A percentile compares a stretch with the other conserved stretches of the same genome.
These are phyloP conservation scores for Nicotiana sylvestris DNA, from an alignment of 257 asterid genomes.

Conservation along the genomic window DNA sequence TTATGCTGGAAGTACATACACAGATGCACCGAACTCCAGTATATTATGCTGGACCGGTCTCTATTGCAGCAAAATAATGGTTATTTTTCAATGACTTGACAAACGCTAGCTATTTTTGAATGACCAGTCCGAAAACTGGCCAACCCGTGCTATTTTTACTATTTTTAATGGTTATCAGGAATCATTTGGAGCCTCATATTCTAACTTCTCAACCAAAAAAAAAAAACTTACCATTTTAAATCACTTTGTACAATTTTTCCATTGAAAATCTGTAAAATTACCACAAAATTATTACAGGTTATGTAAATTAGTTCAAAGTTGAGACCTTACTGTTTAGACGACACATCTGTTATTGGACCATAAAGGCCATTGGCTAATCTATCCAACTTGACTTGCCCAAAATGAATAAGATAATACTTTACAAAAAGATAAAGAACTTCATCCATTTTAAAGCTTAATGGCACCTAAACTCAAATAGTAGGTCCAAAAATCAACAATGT, in stretches of 20 bases:
- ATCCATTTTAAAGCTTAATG: not conserved
- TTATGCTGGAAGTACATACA: too few relatives aligned
- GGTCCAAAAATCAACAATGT: not conserved
- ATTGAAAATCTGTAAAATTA: not conserved
- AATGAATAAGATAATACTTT: not conserved
- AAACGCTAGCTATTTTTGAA: too few relatives aligned
- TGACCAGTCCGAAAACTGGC: too few relatives aligned
- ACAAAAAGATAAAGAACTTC: not conserved
- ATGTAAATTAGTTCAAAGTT: not conserved
- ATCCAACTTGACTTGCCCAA: not conserved
- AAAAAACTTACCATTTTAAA: too few relatives aligned
- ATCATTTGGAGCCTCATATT: too few relatives aligned
- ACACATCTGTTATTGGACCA: not conserved
- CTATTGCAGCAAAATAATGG: too few relatives aligned
- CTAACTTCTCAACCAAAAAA: too few relatives aligned
- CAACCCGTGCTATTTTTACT: too few relatives aligned
- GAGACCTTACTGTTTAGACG: not conserved
- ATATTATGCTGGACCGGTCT: too few relatives aligned
- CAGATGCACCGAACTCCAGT: too few relatives aligned
- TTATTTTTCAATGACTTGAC: too few relatives aligned
- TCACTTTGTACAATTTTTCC: not conserved
- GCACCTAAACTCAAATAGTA: not conserved
- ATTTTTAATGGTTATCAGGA: too few relatives aligned
- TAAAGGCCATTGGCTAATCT: not conserved
- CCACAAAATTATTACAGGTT: not conserved